A percentile compares a stretch with the other conserved stretches of the same genome.
These are phyloP conservation scores for Xylariomycetidae sp. DNA, from an alignment of 2,329 filamentous ascomycete species.

Conservation along the genomic window DNA sequence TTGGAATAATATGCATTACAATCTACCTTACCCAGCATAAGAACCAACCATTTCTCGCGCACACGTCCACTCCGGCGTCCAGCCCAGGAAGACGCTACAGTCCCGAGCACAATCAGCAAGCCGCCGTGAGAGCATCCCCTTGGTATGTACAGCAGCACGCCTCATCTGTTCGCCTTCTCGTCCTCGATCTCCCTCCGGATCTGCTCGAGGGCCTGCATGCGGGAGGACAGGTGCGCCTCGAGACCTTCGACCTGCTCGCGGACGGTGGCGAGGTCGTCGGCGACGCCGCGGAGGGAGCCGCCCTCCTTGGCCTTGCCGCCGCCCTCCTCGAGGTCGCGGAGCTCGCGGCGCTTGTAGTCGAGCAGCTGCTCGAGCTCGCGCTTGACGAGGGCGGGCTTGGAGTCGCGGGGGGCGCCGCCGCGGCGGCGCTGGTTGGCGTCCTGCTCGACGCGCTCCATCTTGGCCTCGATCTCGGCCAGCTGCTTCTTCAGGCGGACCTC, in stretches of 20 bases:
- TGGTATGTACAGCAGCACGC: no score
- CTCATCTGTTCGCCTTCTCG: conserved; percentile 59
- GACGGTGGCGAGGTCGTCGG: conserved; percentile 84
- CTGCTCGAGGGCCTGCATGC: conserved; percentile 70
- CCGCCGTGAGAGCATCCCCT: no score
- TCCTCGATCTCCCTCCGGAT: conserved; percentile 79
- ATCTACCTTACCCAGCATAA: no score
- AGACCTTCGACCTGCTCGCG: conserved; percentile 89
- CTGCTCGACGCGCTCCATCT: conserved; percentile 76
- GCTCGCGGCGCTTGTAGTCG: conserved; percentile 83
- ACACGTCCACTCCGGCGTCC: no score
- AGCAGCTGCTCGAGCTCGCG: conserved; percentile 88
- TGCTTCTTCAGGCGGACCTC: conserved; percentile 93
- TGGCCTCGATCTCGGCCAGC: conserved; percentile 79
- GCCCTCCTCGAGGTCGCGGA: conserved; percentile 69
- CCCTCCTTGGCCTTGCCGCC: conserved; percentile 63
- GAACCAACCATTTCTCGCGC: no score
- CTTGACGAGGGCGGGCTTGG: conserved; percentile 87
- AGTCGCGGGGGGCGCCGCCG: conserved; percentile 54
- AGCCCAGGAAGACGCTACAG: no score
- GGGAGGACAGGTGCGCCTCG: conserved; percentile 71
- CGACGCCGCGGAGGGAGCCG: conserved; percentile 66
- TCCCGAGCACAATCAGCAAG: no score
- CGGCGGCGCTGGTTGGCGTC: conserved; percentile 53
- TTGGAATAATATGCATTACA: no score